Base-by-base conservation (phyloP, 2,329 filamentous ascomycete species). In the Aspergillus eucalypticola region DNA sequence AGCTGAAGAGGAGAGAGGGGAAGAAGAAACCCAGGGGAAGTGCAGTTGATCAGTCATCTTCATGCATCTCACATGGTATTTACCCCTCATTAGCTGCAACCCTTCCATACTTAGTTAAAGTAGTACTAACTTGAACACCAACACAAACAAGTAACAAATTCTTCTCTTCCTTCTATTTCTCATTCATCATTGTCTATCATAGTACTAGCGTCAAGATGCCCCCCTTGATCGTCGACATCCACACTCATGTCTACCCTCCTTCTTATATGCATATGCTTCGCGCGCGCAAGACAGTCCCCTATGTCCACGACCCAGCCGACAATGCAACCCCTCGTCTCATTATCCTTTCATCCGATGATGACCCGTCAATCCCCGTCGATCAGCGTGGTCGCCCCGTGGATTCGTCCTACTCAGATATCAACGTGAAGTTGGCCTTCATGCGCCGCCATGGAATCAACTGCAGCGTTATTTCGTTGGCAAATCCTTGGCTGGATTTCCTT, bases 401-500 rank as follows among this genome's bases (percentile, higher is more conserved):
- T 21, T 82, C 86, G 0, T 90, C 93, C 69, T 97, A 94, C 81
- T 91, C 88, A 63, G 90, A 91, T 48, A 88, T 96, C 60, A 78
- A 82, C 15, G 83, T 91, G 67, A 97, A 96, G 72, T 82, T 96
- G 13, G 83, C 86, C 52, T 96, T 97, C 78, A 97, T 97, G 93
- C 84, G 92, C 73, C 85, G 83, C 15, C 93, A 97, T 77, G 80
- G 80, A 56, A 96, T 97, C 73, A 85, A 90, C 75, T 87, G 89
- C 64, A 95, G 90, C 1, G 90, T 96, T 54, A 87, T 97, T 64
- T 95, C 91, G 0, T 86, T 96, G 21, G 93, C 93, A 13, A 97
- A 97, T 71, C 93, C 93, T 0, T 97, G 93, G 93, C 84, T 97
- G 2, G 93, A 97, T 76, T 97, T 96, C 72, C 78, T 96, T 0